Conservation (phyloP, 257 asterid species). For the Solanum verrucosum region DNA sequence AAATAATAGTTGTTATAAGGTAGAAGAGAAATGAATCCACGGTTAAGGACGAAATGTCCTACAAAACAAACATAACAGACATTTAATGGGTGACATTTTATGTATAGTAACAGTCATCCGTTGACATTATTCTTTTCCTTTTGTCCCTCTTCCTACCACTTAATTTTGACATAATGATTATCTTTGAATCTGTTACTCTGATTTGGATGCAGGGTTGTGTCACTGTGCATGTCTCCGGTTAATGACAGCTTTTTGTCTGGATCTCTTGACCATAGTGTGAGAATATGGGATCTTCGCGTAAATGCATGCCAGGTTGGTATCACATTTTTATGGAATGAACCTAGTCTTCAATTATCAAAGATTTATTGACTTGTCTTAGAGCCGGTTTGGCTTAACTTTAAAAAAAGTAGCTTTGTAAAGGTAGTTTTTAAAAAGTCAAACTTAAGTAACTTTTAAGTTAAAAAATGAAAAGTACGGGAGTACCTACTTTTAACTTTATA, state of each 20-base stretch:
- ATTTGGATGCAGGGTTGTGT: constrained; percentile 60
- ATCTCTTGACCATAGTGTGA: constrained; percentile 87
- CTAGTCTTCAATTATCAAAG: neutral
- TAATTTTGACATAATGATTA: neutral
- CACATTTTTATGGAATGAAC: neutral
- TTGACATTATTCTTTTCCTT: neutral
- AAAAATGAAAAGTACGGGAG: neutral
- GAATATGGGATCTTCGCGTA: constrained; percentile 97
- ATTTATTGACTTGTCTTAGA: neutral
- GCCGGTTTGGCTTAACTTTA: neutral
- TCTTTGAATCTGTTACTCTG: neutral
- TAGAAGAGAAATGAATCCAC: neutral
- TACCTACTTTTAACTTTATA: neutral
- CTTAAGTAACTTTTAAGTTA: neutral
- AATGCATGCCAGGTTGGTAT: constrained; percentile 90
- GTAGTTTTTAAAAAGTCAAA: neutral
- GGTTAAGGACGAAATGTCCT: neutral
- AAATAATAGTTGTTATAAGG: neutral
- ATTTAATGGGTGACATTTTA: neutral
- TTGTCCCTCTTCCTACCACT: neutral
- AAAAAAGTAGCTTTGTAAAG: too few relatives aligned
- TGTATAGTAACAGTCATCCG: neutral
- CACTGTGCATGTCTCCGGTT: constrained; percentile 93
- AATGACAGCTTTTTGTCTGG: constrained; percentile 97
- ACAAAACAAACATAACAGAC: neutral